Evolutionary conservation across 352 stramenopile species (phyloP).

Genomic region (Phytophthora idaei): DNA sequence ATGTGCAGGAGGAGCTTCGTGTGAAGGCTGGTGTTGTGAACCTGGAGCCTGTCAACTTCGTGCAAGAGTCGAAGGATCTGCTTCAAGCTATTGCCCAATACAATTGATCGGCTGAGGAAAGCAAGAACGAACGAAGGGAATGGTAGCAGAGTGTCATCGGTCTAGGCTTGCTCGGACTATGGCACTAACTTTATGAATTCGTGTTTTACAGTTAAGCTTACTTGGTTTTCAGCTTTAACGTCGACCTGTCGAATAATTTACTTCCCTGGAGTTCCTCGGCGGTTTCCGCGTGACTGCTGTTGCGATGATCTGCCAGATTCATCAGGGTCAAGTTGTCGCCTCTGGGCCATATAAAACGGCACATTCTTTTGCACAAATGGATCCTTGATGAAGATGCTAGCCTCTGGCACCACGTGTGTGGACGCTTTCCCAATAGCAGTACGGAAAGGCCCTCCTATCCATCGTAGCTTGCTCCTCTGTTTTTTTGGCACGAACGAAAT

Average conservation of each 20-base stretch:
- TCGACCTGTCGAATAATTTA: constrained; percentile 5
- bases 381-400: constrained; percentile 59
- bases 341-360: constrained; percentile 64
- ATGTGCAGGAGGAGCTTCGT: constrained; percentile 95
- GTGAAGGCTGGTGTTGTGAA: constrained; percentile 94
- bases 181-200: constrained; percentile 37
- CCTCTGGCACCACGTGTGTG: constrained; percentile 45
- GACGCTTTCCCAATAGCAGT: constrained; percentile 70
- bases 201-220: constrained; percentile 7
- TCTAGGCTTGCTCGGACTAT: constrained; percentile 8
- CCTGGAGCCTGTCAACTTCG: constrained; percentile 94
- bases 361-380: constrained; percentile 62
- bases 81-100: constrained; percentile 92
- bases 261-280: not conserved
- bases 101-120: constrained; percentile 45
- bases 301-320: constrained; percentile 6
- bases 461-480: constrained; percentile 69
- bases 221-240: constrained; percentile 6
- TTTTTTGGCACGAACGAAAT: not conserved
- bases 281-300: constrained; percentile 13
- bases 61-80: constrained; percentile 91
- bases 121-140: constrained; percentile 4
- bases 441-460: constrained; percentile 74
- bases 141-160: constrained; percentile 3
- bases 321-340: constrained; percentile 44